Conservation (phyloP, 2,329 filamentous ascomycete genomes). For the Grosmannia huntii region DNA sequence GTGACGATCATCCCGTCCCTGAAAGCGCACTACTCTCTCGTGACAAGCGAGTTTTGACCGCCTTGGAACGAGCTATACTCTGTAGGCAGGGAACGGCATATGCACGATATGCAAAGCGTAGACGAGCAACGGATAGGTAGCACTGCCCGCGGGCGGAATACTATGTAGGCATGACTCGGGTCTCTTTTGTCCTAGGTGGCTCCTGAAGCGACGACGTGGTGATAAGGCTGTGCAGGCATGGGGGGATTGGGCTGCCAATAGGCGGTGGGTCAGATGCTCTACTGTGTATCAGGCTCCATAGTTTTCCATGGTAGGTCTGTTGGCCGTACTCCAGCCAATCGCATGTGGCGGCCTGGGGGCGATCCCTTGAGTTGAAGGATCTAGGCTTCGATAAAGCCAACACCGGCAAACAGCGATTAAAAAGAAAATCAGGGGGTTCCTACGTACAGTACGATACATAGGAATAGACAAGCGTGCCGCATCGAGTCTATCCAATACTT, state of each 20-base stretch:
- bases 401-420: neutral
- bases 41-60: neutral
- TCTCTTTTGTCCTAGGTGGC: neutral
- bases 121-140: neutral
- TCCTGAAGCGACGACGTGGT: neutral
- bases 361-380: neutral
- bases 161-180: neutral
- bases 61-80: neutral
- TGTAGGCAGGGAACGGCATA: neutral
- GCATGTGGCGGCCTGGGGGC: neutral
- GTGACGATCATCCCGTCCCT: neutral
- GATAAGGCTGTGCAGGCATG: neutral
- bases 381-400: neutral
- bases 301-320: neutral
- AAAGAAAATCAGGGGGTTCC: neutral
- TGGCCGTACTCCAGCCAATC: neutral
- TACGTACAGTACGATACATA: no score
- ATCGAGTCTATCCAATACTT: no score
- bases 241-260: neutral
- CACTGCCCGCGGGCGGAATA: neutral
- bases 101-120: neutral
- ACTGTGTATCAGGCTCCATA: neutral
- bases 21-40: neutral
- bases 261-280: no score
- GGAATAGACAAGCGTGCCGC: neutral